phyloP scores from a whole-genome alignment of 345 rosid genomes.

The Heritiera littoralis region DNA sequence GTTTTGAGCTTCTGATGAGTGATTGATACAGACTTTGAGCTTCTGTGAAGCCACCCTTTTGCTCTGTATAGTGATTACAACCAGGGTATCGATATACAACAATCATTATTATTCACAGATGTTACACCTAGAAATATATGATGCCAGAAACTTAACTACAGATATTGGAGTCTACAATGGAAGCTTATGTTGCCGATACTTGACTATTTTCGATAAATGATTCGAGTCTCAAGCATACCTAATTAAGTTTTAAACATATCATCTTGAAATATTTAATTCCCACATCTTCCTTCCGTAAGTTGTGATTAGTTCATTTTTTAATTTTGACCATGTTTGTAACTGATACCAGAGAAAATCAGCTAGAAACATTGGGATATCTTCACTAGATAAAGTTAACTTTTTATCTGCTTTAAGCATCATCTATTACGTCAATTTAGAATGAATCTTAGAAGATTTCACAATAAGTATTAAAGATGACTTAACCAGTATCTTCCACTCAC shows the following conservation, averaged over 20 bases:
- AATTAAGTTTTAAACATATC: background rate
- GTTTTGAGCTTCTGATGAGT: too few relatives aligned
- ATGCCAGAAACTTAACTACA: background rate
- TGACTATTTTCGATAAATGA: background rate
- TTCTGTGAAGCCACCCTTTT: too few relatives aligned
- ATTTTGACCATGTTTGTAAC: background rate
- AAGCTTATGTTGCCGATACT: background rate
- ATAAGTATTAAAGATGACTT: background rate
- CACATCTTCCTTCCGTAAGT: background rate
- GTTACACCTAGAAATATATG: background rate
- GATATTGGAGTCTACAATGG: background rate
- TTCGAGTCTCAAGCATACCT: background rate
- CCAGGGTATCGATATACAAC: too few relatives aligned
- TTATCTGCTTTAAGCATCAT: background rate
- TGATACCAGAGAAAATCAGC: background rate
- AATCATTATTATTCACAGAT: background rate
- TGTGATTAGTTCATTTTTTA: background rate
- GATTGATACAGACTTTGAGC: too few relatives aligned
- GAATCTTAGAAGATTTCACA: background rate
- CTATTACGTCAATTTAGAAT: background rate
- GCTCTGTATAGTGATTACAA: too few relatives aligned
- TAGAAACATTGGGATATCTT: background rate
- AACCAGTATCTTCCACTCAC: slow-evolving; percentile 38
- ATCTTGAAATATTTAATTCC: background rate
- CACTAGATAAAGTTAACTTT: background rate